phyloP scores from a whole-genome alignment of 345 rosid species.

The Schrenkiella parvula region DNA sequence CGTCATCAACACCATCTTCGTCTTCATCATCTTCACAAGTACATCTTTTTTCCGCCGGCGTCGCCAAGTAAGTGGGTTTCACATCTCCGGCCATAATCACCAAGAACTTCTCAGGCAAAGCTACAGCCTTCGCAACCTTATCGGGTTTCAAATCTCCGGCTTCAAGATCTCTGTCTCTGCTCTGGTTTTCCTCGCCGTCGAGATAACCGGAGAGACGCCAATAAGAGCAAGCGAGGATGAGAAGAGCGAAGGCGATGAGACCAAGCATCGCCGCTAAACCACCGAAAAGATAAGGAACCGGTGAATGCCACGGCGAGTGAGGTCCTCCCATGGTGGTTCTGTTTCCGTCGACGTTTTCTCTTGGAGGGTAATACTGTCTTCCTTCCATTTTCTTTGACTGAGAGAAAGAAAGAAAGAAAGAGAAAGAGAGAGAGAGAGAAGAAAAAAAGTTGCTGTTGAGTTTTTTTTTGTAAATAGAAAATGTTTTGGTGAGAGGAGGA shows the following conservation, averaged over 20 bases:
- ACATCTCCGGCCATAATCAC: constrained; percentile 87
- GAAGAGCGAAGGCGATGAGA: constrained; percentile 80
- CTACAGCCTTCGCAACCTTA: constrained; percentile 13
- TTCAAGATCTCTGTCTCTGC: constrained; percentile 58
- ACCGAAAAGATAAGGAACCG: constrained; percentile 88
- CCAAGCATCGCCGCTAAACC: constrained; percentile 96
- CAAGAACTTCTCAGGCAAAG: constrained; percentile 63
- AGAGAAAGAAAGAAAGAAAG: too few species aligned
- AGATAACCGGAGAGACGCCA: constrained; percentile 85
- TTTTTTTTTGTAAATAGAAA: background rate
- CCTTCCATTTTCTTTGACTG: constrained; percentile 36
- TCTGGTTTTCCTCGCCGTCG: constrained; percentile 33
- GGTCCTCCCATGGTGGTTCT: constrained; percentile 21
- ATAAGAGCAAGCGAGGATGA: constrained; percentile 88
- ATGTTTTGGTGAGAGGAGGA: constrained; percentile 30
- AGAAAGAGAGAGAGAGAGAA: background rate
- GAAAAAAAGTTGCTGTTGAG: background rate
- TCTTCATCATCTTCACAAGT: constrained; percentile 32
- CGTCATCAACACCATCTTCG: constrained; percentile 19
- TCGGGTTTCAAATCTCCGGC: constrained; percentile 43
- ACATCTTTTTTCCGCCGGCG: constrained; percentile 51
- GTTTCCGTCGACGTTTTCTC: constrained; percentile 26
- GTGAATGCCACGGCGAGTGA: constrained; percentile 90
- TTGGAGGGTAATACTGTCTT: constrained; percentile 37
- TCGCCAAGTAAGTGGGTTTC: constrained; percentile 75